Evolutionary conservation across 495 filamentous ascomycete genomes (phyloP).

Genomic region (Neurospora sp.): DNA sequence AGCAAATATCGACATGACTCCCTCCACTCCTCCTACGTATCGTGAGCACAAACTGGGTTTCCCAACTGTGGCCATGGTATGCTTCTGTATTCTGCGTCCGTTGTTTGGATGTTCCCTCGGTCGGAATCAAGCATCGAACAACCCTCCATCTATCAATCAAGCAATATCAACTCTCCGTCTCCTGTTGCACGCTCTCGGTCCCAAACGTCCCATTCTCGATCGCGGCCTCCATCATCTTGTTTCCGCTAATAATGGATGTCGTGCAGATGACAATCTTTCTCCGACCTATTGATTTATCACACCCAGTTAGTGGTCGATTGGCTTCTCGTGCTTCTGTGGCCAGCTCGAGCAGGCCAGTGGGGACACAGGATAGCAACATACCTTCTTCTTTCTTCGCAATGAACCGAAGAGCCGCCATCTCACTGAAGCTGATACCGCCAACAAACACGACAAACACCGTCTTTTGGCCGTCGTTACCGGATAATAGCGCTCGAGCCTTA

Average conservation of each 20-base stretch:
- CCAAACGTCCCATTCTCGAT: constrained; percentile 65
- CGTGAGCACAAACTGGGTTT: background rate
- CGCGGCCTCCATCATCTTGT: constrained; percentile 79
- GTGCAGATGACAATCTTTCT: constrained; percentile 86
- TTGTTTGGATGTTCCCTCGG: background rate
- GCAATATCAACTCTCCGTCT: background rate
- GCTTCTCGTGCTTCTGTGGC: background rate
- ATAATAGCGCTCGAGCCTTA: constrained; percentile 74
- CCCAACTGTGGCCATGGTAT: background rate
- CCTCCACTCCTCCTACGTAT: background rate
- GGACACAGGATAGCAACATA: constrained; percentile 17
- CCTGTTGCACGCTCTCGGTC: constrained; percentile 17
- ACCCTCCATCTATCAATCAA: background rate
- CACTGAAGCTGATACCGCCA: constrained; percentile 87
- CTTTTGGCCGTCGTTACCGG: constrained; percentile 63
- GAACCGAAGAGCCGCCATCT: constrained; percentile 90
- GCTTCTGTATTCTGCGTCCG: background rate
- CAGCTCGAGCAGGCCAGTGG: background rate
- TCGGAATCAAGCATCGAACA: background rate
- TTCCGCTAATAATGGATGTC: constrained; percentile 82
- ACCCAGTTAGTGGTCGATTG: constrained; percentile 6
- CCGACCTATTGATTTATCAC: constrained; percentile 29
- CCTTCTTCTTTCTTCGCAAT: constrained; percentile 80
- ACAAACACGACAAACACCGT: constrained; percentile 90
- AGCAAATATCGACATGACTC: background rate